Evolutionary conservation across 2,329 filamentous ascomycete species (phyloP).

Genomic region (Trichoderma cornu-damae): DNA sequence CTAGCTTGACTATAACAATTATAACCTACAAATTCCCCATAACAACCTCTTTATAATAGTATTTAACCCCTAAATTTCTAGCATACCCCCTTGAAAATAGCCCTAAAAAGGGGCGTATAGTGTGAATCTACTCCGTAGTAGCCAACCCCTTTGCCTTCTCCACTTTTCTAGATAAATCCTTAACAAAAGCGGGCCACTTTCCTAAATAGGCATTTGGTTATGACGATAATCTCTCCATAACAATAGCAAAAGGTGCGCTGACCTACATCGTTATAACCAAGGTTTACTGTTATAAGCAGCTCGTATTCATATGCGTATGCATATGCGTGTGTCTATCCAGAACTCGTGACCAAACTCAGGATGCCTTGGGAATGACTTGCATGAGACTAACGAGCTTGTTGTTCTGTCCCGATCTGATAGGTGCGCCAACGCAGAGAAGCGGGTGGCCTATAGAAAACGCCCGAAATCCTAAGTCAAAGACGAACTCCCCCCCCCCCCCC

Average conservation of each 20-base stretch:
- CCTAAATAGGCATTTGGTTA: neutral
- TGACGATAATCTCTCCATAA: neutral
- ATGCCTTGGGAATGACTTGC: no score
- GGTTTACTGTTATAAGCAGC: neutral
- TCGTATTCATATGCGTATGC: no score
- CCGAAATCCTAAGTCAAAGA: no score
- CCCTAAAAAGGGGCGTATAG: neutral
- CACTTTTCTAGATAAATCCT: neutral
- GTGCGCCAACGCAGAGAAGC: no score
- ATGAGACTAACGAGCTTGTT: no score
- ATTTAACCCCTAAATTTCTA: no score
- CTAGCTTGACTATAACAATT: neutral
- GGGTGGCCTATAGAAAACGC: no score
- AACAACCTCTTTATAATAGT: neutral
- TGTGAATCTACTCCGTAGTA: neutral
- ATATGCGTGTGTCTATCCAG: neutral
- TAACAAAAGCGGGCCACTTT: neutral
- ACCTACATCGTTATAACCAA: neutral
- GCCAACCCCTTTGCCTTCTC: neutral
- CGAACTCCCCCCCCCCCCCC: no score
- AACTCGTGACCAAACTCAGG: no score
- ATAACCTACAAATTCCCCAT: no score
- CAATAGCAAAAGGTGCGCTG: neutral
- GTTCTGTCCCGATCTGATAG: no score
- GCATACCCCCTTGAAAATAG: neutral